Conservation (phyloP, 495 filamentous ascomycete species). For the Podospora pseudocomata region DNA sequence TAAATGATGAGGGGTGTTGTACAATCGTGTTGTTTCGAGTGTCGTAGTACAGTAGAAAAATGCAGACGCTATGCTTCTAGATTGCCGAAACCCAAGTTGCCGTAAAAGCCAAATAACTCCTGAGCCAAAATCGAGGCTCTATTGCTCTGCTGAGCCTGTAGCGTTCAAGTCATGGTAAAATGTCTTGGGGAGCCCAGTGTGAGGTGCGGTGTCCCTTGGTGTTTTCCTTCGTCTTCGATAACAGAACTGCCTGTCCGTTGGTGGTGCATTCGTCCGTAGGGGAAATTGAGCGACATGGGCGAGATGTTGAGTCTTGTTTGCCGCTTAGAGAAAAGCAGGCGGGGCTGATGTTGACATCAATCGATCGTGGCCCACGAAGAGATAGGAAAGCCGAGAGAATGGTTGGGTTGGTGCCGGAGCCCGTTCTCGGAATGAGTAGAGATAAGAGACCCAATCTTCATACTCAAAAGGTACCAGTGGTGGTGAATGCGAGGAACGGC, state of each 20-base stretch:
- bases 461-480: conserved; percentile 45
- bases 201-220: not conserved
- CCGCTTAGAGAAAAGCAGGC: conserved; percentile 25
- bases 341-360: conserved; percentile 45
- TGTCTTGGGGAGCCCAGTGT: not conserved
- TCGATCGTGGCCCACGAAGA: conserved; percentile 47
- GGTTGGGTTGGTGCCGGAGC: conserved; percentile 38
- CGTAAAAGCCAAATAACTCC: not conserved
- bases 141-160: not conserved
- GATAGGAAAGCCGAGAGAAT: conserved; percentile 47
- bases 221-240: conserved; percentile 29
- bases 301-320: not conserved
- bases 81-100: conserved; percentile 5
- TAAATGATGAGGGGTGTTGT: conserved; percentile 17
- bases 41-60: conserved; percentile 1
- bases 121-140: not conserved
- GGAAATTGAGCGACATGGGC: not conserved
- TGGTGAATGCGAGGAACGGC: conserved; percentile 42
- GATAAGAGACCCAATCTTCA: conserved; percentile 45
- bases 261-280: conserved; percentile 27
- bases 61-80: conserved; percentile 27
- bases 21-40: conserved; percentile 22
- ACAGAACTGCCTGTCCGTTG: conserved; percentile 27
- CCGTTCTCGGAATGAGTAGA: conserved; percentile 49
- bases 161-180: not conserved